Percentiles rank a stretch among this genome's conserved stretches.
Conservation (phyloP, 805 yeast species). For the Kodamaea neixiangensis region DNA sequence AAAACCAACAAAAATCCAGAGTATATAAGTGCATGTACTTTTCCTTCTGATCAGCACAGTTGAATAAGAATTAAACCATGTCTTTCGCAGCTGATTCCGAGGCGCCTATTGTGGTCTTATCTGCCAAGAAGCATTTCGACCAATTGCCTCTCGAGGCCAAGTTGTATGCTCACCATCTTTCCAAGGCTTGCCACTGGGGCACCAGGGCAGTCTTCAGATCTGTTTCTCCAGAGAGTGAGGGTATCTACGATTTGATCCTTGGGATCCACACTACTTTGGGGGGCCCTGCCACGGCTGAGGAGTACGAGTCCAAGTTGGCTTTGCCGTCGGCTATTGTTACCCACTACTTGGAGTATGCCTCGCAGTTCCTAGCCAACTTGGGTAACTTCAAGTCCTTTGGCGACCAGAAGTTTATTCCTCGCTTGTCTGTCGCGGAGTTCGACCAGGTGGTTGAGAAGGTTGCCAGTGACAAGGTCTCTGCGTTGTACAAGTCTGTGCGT, state of each 20-base stretch:
- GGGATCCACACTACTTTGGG: conserved; percentile 52
- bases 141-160: conserved; percentile 62
- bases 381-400: conserved; percentile 89
- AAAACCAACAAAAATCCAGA: neutral
- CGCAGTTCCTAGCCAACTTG: conserved; percentile 71
- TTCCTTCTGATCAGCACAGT: conserved; percentile 9
- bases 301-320: conserved; percentile 34
- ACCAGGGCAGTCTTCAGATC: conserved; percentile 77
- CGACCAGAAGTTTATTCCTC: conserved; percentile 82
- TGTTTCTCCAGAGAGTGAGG: conserved; percentile 80
- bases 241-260: conserved; percentile 69
- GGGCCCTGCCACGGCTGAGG: conserved; percentile 43
- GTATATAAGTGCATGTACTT: neutral
- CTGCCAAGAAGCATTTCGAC: conserved; percentile 70
- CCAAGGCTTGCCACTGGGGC: conserved; percentile 84
- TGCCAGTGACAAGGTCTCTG: conserved; percentile 33
- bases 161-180: conserved; percentile 76
- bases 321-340: conserved; percentile 36
- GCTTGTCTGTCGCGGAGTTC: conserved; percentile 50
- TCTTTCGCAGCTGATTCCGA: conserved; percentile 37
- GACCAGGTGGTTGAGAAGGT: conserved; percentile 43
- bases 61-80: neutral
- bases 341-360: conserved; percentile 67
- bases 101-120: conserved; percentile 47
- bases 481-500: conserved; percentile 45